Evolutionary conservation across 2,329 filamentous ascomycete genomes (phyloP).

Genomic region (Ophiostoma angusticollis): DNA sequence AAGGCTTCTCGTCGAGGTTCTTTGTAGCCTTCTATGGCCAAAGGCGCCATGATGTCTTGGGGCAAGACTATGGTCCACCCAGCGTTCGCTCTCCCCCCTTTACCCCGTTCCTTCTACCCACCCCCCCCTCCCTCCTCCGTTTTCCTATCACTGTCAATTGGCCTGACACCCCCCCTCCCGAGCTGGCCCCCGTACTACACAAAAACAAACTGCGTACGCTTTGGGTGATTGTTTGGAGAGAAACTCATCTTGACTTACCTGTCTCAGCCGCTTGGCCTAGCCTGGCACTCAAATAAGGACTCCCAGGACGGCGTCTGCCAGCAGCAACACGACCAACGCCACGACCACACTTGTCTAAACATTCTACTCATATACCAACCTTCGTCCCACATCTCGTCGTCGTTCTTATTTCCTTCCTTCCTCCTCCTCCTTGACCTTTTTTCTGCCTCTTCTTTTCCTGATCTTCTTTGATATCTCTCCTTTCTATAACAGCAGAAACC

Average conservation of each 20-base stretch:
- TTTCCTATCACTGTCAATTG: constrained; percentile 2
- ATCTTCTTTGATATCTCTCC: neutral
- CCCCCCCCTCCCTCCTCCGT: neutral
- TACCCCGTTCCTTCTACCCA: neutral
- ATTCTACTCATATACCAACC: constrained; percentile 10
- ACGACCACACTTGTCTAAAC: neutral
- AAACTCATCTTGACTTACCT: constrained; percentile 4
- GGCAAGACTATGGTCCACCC: too few relatives aligned
- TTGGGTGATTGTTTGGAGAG: neutral
- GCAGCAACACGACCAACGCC: neutral
- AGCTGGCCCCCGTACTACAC: too few relatives aligned
- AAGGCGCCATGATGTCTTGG: too few relatives aligned
- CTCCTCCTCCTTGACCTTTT: neutral
- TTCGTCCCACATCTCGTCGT: constrained; percentile 6
- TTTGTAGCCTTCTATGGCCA: too few relatives aligned
- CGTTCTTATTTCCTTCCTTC: constrained; percentile 1
- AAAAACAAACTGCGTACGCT: neutral
- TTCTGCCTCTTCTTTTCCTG: neutral
- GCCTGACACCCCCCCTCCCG: too few relatives aligned
- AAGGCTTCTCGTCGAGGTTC: too few relatives aligned
- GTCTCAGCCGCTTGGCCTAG: constrained; percentile 9
- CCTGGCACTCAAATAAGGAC: too few relatives aligned
- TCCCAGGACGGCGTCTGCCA: neutral
- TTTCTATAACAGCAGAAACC: neutral
- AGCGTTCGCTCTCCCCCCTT: neutral